A percentile compares a stretch with the other conserved stretches of the same genome.
Conservation (phyloP, 1,284 basidiomycete species). For the Ceratobasidium sp. region DNA sequence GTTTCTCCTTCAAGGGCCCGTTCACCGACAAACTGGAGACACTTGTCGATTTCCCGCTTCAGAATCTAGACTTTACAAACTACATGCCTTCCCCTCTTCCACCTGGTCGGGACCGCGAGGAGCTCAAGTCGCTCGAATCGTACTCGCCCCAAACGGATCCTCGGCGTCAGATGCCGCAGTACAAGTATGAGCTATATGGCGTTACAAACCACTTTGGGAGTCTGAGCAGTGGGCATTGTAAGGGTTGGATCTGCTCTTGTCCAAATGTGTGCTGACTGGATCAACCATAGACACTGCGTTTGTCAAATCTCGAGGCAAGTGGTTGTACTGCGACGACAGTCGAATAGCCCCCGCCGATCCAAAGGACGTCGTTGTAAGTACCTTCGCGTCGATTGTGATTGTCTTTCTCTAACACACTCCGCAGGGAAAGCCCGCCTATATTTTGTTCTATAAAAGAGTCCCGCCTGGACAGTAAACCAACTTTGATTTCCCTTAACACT, state of each 20-base stretch:
- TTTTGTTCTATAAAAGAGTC: slow-evolving; percentile 86
- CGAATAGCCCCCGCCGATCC: slow-evolving; percentile 77
- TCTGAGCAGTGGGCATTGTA: slow-evolving; percentile 92
- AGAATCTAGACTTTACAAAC: slow-evolving; percentile 87
- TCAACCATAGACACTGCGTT: slow-evolving; percentile 81
- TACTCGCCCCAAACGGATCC: slow-evolving; percentile 74
- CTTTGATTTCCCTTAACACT: slow-evolving; percentile 22
- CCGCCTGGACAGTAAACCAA: slow-evolving; percentile 15
- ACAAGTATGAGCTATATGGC: slow-evolving; percentile 88
- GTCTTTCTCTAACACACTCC: slow-evolving; percentile 47
- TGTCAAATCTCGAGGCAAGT: slow-evolving; percentile 81
- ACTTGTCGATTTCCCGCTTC: slow-evolving; percentile 89
- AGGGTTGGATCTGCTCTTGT: slow-evolving; percentile 58
- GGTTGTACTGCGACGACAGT: slow-evolving; percentile 92
- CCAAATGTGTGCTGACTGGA: slow-evolving; percentile 1
- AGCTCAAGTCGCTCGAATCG: slow-evolving; percentile 57
- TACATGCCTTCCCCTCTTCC: slow-evolving; percentile 90
- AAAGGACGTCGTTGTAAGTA: slow-evolving; percentile 87
- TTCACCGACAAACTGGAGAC: slow-evolving; percentile 97
- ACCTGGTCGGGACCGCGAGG: slow-evolving; percentile 68
- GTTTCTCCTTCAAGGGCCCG: slow-evolving; percentile 92
- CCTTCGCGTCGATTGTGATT: slow-evolving; percentile 20
- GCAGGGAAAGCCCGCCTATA: slow-evolving; percentile 89
- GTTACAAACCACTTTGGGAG: slow-evolving; percentile 95
- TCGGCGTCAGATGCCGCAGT: slow-evolving; percentile 84